A percentile compares a stretch with the other conserved stretches of the same genome.
Conservation (phyloP, 352 stramenopile genomes). For the Pythium coloratum region DNA sequence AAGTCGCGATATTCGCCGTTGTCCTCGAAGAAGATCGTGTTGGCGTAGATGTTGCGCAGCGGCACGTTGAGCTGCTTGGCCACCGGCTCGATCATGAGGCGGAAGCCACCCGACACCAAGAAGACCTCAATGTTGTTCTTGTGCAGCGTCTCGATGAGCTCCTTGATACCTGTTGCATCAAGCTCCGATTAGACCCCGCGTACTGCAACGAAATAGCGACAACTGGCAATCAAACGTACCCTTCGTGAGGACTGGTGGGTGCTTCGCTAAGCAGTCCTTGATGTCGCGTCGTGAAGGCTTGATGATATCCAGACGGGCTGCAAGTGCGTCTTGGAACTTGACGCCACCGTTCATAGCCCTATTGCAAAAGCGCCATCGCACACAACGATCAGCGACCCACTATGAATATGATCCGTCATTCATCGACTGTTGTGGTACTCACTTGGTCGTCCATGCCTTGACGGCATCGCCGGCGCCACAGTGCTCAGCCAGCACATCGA, state of each 20-base stretch:
- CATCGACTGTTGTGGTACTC: slow-evolving; percentile 16
- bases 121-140: slow-evolving; percentile 93
- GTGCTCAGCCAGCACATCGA: slow-evolving; percentile 97
- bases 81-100: slow-evolving; percentile 98
- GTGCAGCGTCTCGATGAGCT: slow-evolving; percentile 91
- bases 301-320: slow-evolving; percentile 95
- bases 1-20: slow-evolving; percentile 92
- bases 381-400: too few relatives aligned
- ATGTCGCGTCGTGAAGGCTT: slow-evolving; percentile 91
- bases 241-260: slow-evolving; percentile 90
- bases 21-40: slow-evolving; percentile 95
- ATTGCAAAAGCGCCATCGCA: slow-evolving; percentile 9
- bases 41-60: slow-evolving; percentile 95
- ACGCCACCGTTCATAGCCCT: slow-evolving; percentile 98
- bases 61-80: slow-evolving; percentile 85
- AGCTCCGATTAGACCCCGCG: not conserved
- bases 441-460: slow-evolving; percentile 93
- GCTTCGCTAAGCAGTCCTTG: slow-evolving; percentile 83
- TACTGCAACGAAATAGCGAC: not conserved
- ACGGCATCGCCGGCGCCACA: slow-evolving; percentile 94
- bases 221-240: slow-evolving; percentile 30
- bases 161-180: slow-evolving; percentile 57
- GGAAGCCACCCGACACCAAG: slow-evolving; percentile 98
- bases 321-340: slow-evolving; percentile 98
- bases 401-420: not conserved